Conservation (phyloP, 495 filamentous ascomycete species). For the Podospora anserina region DNA sequence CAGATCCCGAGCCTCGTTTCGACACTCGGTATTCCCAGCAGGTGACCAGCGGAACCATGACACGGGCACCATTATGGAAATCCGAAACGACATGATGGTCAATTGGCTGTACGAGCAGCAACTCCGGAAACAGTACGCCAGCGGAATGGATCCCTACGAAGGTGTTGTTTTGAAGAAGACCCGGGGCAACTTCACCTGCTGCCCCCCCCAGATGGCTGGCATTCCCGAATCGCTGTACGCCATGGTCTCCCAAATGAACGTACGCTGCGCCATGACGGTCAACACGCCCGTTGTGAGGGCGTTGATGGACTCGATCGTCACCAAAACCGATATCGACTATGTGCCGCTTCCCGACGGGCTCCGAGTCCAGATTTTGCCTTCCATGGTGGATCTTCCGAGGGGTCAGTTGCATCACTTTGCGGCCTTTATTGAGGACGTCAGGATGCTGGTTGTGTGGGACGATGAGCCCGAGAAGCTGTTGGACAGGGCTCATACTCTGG, state of each 20-base stretch:
- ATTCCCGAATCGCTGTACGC: slow-evolving; percentile 49
- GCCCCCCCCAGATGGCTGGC: slow-evolving; percentile 51
- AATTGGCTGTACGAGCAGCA: slow-evolving; percentile 62
- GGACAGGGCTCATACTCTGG: slow-evolving; percentile 46
- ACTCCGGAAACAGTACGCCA: slow-evolving; percentile 55
- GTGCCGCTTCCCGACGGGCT: slow-evolving; percentile 57
- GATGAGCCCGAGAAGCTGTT: slow-evolving; percentile 58
- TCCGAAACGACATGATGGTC: slow-evolving; percentile 59
- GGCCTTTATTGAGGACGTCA: slow-evolving; percentile 59
- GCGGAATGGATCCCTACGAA: slow-evolving; percentile 51
- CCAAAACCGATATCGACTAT: slow-evolving; percentile 40
- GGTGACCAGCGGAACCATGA: slow-evolving; percentile 46
- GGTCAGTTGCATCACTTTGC: slow-evolving; percentile 65
- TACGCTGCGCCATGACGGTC: slow-evolving; percentile 39
- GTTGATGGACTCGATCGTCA: slow-evolving; percentile 22
- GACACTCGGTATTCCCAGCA: slow-evolving; percentile 43
- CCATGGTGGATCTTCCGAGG: slow-evolving; percentile 50
- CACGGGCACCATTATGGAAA: slow-evolving; percentile 44
- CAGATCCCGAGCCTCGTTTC: slow-evolving; percentile 19
- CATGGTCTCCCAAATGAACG: slow-evolving; percentile 54
- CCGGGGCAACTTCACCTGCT: slow-evolving; percentile 52
- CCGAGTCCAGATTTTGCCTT: slow-evolving; percentile 57
- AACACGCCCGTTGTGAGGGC: slow-evolving; percentile 33
- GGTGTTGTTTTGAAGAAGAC: slow-evolving; percentile 60
- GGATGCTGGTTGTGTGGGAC: slow-evolving; percentile 63